These are phyloP conservation scores for Ophiostoma angusticollis DNA, from an alignment of 2,329 filamentous ascomycete genomes.

Conservation along the genomic window DNA sequence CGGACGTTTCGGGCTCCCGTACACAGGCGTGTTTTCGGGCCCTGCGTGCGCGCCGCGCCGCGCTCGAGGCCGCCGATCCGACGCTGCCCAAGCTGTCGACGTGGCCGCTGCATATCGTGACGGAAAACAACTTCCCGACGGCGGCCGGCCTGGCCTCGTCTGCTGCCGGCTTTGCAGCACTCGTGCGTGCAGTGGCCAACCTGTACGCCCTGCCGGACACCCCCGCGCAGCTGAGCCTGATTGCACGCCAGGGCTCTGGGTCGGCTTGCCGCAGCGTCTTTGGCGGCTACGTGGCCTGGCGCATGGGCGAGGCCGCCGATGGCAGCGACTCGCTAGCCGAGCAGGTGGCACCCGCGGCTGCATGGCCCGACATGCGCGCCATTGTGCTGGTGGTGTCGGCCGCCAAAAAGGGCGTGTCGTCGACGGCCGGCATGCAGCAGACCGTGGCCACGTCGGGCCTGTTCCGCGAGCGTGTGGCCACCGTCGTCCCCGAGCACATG, in stretches of 20 bases:
- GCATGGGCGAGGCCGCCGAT: slow-evolving; percentile 61
- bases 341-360: slow-evolving; percentile 72
- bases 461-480: slow-evolving; percentile 62
- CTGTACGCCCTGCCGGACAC: slow-evolving; percentile 76
- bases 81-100: slow-evolving; percentile 71
- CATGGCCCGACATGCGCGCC: slow-evolving; percentile 94
- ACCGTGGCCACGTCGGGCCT: slow-evolving; percentile 86
- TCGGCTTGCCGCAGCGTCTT: slow-evolving; percentile 89
- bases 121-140: slow-evolving; percentile 98
- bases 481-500: slow-evolving; percentile 45
- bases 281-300: slow-evolving; percentile 93
- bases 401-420: slow-evolving; percentile 90
- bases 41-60: slow-evolving; percentile 62
- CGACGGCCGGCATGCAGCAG: slow-evolving; percentile 91
- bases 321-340: slow-evolving; percentile 81
- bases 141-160: slow-evolving; percentile 76
- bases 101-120: slow-evolving; percentile 72
- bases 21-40: slow-evolving; percentile 92
- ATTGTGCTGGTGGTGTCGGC: slow-evolving; percentile 83
- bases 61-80: slow-evolving; percentile 58
- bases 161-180: slow-evolving; percentile 55
- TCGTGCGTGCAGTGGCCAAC: slow-evolving; percentile 78
- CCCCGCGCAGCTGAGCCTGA: slow-evolving; percentile 70
- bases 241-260: slow-evolving; percentile 87
- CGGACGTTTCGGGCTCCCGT: slow-evolving; percentile 76